Percentiles rank a stretch among this genome's conserved stretches.
Evolutionary conservation across 208 protist genomes (phyloP).

Genomic region (Trypanosoma vivax): DNA sequence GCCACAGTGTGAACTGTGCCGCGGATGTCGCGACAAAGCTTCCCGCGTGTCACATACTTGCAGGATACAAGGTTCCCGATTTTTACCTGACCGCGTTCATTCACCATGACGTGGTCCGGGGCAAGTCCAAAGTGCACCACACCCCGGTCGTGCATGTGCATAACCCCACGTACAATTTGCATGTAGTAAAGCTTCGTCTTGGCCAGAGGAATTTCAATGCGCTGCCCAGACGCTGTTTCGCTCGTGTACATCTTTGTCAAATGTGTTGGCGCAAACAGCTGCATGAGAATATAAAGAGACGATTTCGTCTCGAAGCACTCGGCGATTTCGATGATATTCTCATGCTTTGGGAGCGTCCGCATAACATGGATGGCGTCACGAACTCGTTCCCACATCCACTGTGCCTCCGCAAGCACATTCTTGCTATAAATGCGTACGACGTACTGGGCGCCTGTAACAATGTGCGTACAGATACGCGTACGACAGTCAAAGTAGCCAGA

Average conservation of each 20-base stretch:
- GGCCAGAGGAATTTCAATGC: constrained; percentile 11
- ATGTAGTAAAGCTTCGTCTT: constrained; percentile 42
- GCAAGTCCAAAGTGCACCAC: constrained; percentile 80
- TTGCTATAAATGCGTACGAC: constrained; percentile 84
- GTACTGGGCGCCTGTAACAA: constrained; percentile 69
- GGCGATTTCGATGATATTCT: constrained; percentile 79
- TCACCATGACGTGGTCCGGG: constrained; percentile 81
- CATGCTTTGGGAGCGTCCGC: constrained; percentile 70
- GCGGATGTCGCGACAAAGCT: constrained; percentile 43
- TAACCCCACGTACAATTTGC: constrained; percentile 63
- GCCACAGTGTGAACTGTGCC: constrained; percentile 83
- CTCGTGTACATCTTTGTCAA: constrained; percentile 55
- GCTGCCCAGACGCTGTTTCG: constrained; percentile 11
- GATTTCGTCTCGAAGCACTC: constrained; percentile 82
- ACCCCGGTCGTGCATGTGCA: constrained; percentile 64
- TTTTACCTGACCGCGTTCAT: constrained; percentile 48
- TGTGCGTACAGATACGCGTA: constrained; percentile 72
- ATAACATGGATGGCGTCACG: constrained; percentile 75
- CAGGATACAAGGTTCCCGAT: constrained; percentile 74
- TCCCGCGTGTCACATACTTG: constrained; percentile 40
- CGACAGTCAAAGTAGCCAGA: constrained; percentile 82
- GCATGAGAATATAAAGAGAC: constrained; percentile 85
- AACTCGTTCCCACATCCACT: constrained; percentile 83
- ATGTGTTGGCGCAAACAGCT: constrained; percentile 65
- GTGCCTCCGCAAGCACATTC: constrained; percentile 48